These are phyloP conservation scores for Amylocarpus encephaloides DNA, from an alignment of 2,329 filamentous ascomycete species.

Conservation along the genomic window DNA sequence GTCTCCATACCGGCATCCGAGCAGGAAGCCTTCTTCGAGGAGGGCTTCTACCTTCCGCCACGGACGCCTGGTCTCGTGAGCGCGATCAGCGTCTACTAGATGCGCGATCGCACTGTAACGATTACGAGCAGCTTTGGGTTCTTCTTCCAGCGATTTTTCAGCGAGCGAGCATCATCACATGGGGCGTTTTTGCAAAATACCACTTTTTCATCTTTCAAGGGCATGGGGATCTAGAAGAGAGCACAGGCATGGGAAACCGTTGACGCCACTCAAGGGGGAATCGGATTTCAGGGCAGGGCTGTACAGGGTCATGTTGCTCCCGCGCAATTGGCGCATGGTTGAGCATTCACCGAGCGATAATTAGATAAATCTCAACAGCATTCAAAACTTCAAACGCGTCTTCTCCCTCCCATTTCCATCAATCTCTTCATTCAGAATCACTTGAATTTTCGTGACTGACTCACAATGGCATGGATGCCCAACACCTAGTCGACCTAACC, in stretches of 20 bases:
- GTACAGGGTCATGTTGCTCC: not conserved
- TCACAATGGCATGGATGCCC: too few relatives aligned
- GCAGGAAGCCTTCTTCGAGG: conserved; percentile 39
- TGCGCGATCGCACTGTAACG: not conserved
- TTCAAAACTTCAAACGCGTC: not conserved
- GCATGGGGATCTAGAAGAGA: not conserved
- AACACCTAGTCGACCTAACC: too few relatives aligned
- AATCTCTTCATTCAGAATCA: too few relatives aligned
- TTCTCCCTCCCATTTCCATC: not conserved
- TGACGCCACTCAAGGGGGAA: conserved; percentile 4
- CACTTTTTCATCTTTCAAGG: conserved; percentile 1
- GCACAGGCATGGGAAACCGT: conserved; percentile 2
- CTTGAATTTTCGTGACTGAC: too few relatives aligned
- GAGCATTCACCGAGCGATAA: not conserved
- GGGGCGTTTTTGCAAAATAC: conserved; percentile 5
- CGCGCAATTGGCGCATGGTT: not conserved
- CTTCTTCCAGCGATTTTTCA: conserved; percentile 5
- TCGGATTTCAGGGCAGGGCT: not conserved
- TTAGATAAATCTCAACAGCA: not conserved
- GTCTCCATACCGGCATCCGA: conserved; percentile 29
- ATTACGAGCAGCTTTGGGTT: not conserved
- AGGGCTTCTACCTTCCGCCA: conserved; percentile 42
- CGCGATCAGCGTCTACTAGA: conserved; percentile 42
- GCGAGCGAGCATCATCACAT: not conserved
- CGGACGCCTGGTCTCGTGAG: conserved; percentile 36